These are phyloP conservation scores for Jackrogersella minutella DNA, from an alignment of 495 filamentous ascomycete species.

Conservation along the genomic window DNA sequence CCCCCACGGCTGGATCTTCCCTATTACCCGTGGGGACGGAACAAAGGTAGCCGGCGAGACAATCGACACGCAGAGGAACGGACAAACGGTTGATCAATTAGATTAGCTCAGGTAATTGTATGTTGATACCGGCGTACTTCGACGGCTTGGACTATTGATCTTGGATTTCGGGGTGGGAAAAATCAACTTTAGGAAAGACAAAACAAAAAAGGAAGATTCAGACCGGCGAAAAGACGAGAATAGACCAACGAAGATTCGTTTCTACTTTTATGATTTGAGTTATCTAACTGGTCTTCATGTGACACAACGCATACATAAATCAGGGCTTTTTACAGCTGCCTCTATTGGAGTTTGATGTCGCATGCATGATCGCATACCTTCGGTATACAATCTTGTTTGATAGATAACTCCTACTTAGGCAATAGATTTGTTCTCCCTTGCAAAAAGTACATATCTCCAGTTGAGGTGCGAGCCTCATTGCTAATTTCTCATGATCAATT, in stretches of 20 bases:
- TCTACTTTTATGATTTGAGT: conserved; percentile 10
- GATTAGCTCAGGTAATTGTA: conserved; percentile 38
- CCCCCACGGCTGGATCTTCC: conserved; percentile 73
- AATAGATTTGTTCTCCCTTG: no score
- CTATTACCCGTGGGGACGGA: conserved; percentile 60
- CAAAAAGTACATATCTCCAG: no score
- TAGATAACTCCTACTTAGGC: no score
- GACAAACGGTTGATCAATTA: conserved; percentile 50
- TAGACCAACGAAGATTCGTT: conserved; percentile 25
- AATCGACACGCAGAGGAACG: conserved; percentile 23
- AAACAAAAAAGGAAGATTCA: conserved; percentile 12
- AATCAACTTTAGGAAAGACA: background rate
- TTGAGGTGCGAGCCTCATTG: no score
- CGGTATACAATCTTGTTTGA: no score
- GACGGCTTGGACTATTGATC: background rate
- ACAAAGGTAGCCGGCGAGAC: conserved; percentile 46
- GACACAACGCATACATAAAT: background rate
- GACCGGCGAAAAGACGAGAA: conserved; percentile 19
- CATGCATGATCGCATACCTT: conserved; percentile 20
- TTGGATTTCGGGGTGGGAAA: background rate
- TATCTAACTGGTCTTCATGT: background rate
- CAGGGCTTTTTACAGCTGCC: conserved; percentile 5
- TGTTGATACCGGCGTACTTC: conserved; percentile 1
- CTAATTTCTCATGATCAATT: no score
- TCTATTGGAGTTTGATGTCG: conserved; percentile 10